phyloP scores from a whole-genome alignment of 2,329 filamentous ascomycete species.

The Verticillium isaacii region DNA sequence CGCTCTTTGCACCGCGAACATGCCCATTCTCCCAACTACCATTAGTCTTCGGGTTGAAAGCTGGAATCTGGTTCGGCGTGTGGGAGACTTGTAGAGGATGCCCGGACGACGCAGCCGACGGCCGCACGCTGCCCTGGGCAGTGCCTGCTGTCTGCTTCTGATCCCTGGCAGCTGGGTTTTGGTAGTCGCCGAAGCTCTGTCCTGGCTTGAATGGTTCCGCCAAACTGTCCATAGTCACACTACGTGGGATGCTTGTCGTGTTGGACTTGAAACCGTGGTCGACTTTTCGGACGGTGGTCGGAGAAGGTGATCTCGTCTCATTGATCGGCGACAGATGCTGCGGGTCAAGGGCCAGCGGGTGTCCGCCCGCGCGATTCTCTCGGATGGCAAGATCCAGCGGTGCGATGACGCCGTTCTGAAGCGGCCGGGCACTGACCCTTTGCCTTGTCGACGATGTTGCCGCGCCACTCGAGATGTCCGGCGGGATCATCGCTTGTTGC shows the following conservation, averaged over 20 bases:
- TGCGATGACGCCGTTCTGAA: constrained; percentile 45
- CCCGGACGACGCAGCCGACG: neutral
- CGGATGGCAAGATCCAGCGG: constrained; percentile 51
- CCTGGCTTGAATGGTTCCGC: constrained; percentile 1
- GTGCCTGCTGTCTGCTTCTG: constrained; percentile 20
- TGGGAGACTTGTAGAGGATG: constrained; percentile 3
- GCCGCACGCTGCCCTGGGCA: constrained; percentile 8
- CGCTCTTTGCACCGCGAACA: constrained; percentile 48
- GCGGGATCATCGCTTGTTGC: constrained; percentile 9
- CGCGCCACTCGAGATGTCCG: constrained; percentile 19
- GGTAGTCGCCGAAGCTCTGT: constrained; percentile 1
- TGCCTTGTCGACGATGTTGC: constrained; percentile 29
- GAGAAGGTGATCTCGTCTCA: constrained; percentile 67
- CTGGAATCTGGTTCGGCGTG: constrained; percentile 3
- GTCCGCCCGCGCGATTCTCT: constrained; percentile 32
- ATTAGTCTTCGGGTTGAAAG: constrained; percentile 29
- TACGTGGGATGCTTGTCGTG: neutral
- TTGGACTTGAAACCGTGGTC: constrained; percentile 3
- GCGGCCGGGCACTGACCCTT: constrained; percentile 32
- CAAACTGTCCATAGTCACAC: neutral
- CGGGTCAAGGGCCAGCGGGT: constrained; percentile 29
- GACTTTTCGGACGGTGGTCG: constrained; percentile 50
- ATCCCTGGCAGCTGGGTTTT: constrained; percentile 17
- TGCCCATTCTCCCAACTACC: constrained; percentile 48
- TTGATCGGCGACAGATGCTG: constrained; percentile 68